Conservation (phyloP, 1,284 basidiomycete genomes). For the Rhodotorula sp. region DNA sequence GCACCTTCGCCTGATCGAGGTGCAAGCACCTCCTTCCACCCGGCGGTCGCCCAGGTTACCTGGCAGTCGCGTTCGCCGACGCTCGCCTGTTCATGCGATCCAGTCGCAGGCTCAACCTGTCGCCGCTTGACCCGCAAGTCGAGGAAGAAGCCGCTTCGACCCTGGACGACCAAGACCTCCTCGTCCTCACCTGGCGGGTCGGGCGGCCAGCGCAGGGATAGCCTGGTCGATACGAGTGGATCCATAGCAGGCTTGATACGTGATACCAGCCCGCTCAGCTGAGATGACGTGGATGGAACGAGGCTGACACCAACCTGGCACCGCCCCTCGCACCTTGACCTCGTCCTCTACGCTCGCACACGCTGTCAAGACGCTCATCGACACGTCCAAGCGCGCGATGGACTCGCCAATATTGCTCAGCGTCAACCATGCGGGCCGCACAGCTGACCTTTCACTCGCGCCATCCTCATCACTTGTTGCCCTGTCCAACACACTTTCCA, state of each 20-base stretch:
- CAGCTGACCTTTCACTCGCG: slow-evolving; percentile 8
- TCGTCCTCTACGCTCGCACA: neutral
- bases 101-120: neutral
- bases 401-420: neutral
- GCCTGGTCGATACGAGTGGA: slow-evolving; percentile 11
- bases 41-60: slow-evolving; percentile 21
- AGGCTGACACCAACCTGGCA: neutral
- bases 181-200: neutral
- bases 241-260: neutral
- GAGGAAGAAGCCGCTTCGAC: slow-evolving; percentile 16
- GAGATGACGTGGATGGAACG: neutral
- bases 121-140: slow-evolving; percentile 12
- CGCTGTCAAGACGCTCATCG: neutral
- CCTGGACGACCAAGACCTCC: slow-evolving; percentile 8
- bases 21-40: slow-evolving; percentile 8
- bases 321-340: neutral
- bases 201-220: slow-evolving; percentile 11
- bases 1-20: neutral
- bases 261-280: neutral
- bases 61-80: neutral
- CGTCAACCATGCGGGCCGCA: slow-evolving; percentile 13
- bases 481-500: slow-evolving; percentile 11
- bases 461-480: slow-evolving; percentile 3
- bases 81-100: neutral
- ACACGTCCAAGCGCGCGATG: neutral